Evolutionary conservation across 768 basidiomycete genomes (phyloP), one percentile per base, ranked within the genome.

Genomic region (Suillus sp.): DNA sequence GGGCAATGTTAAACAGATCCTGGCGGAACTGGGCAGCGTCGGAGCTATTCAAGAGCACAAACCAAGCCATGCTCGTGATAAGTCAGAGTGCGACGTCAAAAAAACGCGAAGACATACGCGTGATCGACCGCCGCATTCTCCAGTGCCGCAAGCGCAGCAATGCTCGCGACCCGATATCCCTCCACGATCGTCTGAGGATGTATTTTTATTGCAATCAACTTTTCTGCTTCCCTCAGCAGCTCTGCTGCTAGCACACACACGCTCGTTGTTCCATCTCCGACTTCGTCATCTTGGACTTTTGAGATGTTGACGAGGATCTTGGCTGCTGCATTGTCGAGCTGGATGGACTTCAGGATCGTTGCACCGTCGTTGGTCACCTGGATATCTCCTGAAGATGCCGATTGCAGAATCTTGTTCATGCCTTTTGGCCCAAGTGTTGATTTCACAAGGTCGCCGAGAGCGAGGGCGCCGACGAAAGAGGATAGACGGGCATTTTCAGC

Each of bases 231-330:
- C 63, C 97, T 79, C 67, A 99, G 74, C 67, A 99, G 78, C 71
- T 99, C 97, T 16, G 93, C 86, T 2, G 96, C 93, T 20, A 99
- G 77, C 18, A 99, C 96, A 60, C 93, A 95, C 32, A 99, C 94
- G 58, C 83, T 87, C 22, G 94, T 96, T 43, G 93, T 96, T 48
- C 93, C 97, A 78, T 99, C 97, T 25, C 97, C 97, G 53, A 99
- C 89, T 77, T 99, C 97, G 73, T 99, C 97, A 75, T 99, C 97
- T 79, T 99, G 97, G n/a, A 99, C 96, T 74, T 99, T 99, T 1
- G 95, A 96, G 77, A 99, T 99, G 78, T 99, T 99, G 71, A 99
- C 97, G 61, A 99, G 85, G 75, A 99, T 98, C 83, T 99, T 99
- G 45, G 97, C 97, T 2, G 96, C 96, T 5, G 96, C 93, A 75